These are phyloP conservation scores for Tephrocybe sp. DNA, from an alignment of 768 basidiomycete species.

Conservation along the genomic window DNA sequence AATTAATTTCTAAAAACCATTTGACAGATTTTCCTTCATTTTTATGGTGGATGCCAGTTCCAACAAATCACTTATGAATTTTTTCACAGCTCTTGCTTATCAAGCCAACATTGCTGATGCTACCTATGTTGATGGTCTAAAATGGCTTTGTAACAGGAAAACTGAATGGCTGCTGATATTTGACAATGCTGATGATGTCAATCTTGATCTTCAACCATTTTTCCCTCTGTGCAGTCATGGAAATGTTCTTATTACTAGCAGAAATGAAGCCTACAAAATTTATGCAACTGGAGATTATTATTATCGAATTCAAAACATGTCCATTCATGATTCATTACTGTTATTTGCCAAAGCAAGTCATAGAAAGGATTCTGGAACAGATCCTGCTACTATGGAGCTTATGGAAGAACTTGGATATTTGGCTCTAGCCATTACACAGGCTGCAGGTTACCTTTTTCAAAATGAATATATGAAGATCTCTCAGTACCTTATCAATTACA, in stretches of 20 bases:
- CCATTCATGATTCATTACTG: neutral
- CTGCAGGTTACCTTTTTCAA: neutral
- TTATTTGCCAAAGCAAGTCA: neutral
- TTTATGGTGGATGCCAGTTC: slow-evolving; percentile 1
- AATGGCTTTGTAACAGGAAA: neutral
- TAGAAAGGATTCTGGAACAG: neutral
- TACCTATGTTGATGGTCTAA: neutral
- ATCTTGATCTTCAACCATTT: neutral
- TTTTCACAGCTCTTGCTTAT: neutral
- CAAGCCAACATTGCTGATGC: neutral
- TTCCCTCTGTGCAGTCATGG: slow-evolving; percentile 4
- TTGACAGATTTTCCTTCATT: neutral
- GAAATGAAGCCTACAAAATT: neutral
- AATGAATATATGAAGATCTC: neutral
- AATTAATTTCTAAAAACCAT: too few species aligned
- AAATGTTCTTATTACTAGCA: slow-evolving; percentile 10
- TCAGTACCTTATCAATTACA: neutral
- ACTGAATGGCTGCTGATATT: slow-evolving; percentile 10
- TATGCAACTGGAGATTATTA: neutral
- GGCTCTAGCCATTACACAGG: slow-evolving; percentile 1
- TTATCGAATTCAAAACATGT: neutral
- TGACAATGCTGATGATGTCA: too few species aligned
- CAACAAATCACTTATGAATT: neutral
- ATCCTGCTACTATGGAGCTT: neutral
- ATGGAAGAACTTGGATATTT: too few species aligned